Evolutionary conservation across 2,329 filamentous ascomycete species (phyloP).

Genomic region (Periconia digitata): DNA sequence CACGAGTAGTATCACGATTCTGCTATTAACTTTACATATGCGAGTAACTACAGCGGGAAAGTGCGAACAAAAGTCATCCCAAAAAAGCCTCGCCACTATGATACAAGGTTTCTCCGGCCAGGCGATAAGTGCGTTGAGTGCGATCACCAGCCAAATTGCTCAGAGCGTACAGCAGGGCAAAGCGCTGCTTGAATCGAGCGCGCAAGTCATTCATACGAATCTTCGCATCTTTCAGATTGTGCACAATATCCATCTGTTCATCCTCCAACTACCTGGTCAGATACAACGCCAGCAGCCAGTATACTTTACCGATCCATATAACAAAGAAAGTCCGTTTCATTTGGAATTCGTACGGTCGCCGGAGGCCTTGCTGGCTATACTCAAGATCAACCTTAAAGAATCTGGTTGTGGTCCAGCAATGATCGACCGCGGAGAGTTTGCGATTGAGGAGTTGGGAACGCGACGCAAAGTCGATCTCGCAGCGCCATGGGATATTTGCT

Average conservation of each 20-base stretch:
- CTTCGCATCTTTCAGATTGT: conserved; percentile 23
- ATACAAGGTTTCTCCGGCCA: conserved; percentile 18
- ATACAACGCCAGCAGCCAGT: conserved; percentile 37
- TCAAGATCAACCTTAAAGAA: conserved; percentile 23
- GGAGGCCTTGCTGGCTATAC: conserved; percentile 27
- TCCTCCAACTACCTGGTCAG: conserved; percentile 23
- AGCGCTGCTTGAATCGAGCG: conserved; percentile 6
- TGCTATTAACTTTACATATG: conserved; percentile 28
- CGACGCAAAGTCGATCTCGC: conserved; percentile 19
- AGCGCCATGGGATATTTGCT: conserved; percentile 23
- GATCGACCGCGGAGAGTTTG: conserved; percentile 28
- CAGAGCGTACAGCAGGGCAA: conserved; percentile 11
- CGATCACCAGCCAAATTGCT: conserved; percentile 1
- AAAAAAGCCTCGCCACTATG: neutral
- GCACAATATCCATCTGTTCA: conserved; percentile 17
- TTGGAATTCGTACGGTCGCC: conserved; percentile 31
- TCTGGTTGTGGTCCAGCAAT: conserved; percentile 12
- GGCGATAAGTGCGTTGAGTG: conserved; percentile 15
- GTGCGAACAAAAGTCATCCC: conserved; percentile 3
- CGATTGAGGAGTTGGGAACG: conserved; percentile 22
- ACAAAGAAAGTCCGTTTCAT: conserved; percentile 27
- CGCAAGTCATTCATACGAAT: conserved; percentile 17
- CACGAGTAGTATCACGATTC: conserved; percentile 25
- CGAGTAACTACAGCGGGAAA: conserved; percentile 5
- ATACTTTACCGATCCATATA: conserved; percentile 31